phyloP scores from a whole-genome alignment of 163 green algal genomes.

The Smithsoniella earleae region DNA sequence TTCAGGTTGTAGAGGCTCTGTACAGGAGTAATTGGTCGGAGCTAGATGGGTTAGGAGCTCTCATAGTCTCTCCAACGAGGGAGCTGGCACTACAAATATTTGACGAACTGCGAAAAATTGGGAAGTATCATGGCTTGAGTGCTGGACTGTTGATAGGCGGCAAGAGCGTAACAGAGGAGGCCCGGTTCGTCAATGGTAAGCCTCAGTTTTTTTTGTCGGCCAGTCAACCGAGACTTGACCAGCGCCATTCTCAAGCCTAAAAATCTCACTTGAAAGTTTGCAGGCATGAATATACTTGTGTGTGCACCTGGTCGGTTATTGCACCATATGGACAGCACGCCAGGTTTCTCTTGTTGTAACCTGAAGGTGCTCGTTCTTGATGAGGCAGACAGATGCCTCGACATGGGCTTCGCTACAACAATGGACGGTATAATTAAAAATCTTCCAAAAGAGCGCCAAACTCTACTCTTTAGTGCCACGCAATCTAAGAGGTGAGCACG shows the following conservation, averaged over 20 bases:
- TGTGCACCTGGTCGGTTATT: slow-evolving; percentile 79
- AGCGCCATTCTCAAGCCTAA: too few relatives aligned
- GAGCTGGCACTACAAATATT: slow-evolving; percentile 96
- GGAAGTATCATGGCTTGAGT: slow-evolving; percentile 48
- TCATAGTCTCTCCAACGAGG: slow-evolving; percentile 89
- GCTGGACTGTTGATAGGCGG: slow-evolving; percentile 90
- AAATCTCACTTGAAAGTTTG: too few relatives aligned
- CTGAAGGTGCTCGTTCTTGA: slow-evolving; percentile 89
- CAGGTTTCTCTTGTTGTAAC: slow-evolving; percentile 70
- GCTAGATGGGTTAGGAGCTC: slow-evolving; percentile 80
- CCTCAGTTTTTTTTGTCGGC: not conserved
- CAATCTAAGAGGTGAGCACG: slow-evolving; percentile 75
- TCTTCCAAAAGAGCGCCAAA: slow-evolving; percentile 77
- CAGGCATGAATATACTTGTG: slow-evolving; percentile 79
- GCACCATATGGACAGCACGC: slow-evolving; percentile 99
- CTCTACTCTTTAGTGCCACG: slow-evolving; percentile 89
- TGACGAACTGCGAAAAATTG: slow-evolving; percentile 58
- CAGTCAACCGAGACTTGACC: too few relatives aligned
- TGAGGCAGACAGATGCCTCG: slow-evolving; percentile 93
- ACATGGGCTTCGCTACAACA: slow-evolving; percentile 66
- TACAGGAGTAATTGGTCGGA: slow-evolving; percentile 69
- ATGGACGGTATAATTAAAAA: slow-evolving; percentile 90
- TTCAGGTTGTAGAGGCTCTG: slow-evolving; percentile 79
- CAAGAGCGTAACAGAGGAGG: slow-evolving; percentile 78
- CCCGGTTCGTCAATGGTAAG: slow-evolving; percentile 46